Conservation (phyloP, 345 rosid genomes). For the Linum lewisii region DNA sequence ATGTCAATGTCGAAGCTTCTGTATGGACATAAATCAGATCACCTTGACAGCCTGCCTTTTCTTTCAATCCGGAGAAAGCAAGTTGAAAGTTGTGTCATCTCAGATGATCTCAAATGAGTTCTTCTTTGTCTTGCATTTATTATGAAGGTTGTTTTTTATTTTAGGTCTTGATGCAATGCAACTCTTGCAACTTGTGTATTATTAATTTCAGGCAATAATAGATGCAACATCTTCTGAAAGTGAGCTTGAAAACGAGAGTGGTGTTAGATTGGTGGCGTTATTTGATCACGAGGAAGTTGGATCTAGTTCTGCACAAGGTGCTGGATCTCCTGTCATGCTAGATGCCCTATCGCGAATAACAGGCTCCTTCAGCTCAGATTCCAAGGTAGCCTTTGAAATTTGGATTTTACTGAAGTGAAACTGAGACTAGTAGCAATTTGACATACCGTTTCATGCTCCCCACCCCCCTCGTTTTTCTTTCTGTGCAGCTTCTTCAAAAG, state of each 20-base stretch:
- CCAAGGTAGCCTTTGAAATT: constrained; percentile 38
- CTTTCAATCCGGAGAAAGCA: neutral
- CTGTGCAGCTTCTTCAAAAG: constrained; percentile 58
- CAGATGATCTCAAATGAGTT: neutral
- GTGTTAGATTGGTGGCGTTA: constrained; percentile 88
- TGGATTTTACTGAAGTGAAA: neutral
- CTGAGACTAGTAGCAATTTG: neutral
- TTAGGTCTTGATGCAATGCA: neutral
- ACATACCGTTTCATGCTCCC: constrained; percentile 6
- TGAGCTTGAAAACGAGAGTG: constrained; percentile 64
- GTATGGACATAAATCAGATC: neutral
- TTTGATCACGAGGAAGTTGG: constrained; percentile 99
- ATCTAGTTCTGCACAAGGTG: constrained; percentile 91
- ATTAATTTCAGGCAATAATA: constrained; percentile 55
- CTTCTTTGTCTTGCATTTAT: neutral
- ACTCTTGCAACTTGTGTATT: constrained; percentile 2
- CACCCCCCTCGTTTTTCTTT: constrained; percentile 3
- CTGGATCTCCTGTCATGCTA: constrained; percentile 92
- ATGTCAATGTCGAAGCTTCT: neutral
- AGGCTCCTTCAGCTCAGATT: constrained; percentile 53
- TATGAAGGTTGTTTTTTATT: neutral
- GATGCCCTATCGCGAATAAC: constrained; percentile 88
- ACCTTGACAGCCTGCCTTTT: neutral
- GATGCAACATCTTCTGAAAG: constrained; percentile 63
- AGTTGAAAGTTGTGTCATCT: neutral